phyloP scores from a whole-genome alignment of 176 grass and related monocot species.

The Echinochloa phyllopogon region DNA sequence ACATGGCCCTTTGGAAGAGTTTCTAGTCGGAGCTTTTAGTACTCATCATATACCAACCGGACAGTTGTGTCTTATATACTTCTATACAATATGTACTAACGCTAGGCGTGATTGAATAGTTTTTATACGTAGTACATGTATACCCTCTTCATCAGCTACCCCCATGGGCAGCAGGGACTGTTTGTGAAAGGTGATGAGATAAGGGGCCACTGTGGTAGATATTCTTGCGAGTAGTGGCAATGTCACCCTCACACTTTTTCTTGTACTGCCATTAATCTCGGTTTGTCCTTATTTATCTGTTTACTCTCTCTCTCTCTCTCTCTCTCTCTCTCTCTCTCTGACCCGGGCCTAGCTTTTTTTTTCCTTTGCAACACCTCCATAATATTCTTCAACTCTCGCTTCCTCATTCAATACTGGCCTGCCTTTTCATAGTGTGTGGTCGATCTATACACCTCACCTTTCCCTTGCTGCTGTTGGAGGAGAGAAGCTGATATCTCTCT shows the following conservation, averaged over 20 bases:
- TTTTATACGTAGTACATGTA: background rate
- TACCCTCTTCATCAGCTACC: background rate
- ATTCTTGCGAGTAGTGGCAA: slow-evolving; percentile 70
- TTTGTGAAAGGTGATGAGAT: slow-evolving; percentile 45
- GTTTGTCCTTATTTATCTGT: slow-evolving; percentile 72
- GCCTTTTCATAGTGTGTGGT: slow-evolving; percentile 53
- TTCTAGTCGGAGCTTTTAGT: background rate
- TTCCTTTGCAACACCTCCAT: slow-evolving; percentile 45
- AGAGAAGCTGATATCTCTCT: slow-evolving; percentile 34
- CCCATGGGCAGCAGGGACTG: slow-evolving; percentile 22
- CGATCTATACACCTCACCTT: slow-evolving; percentile 51
- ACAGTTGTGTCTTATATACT: background rate
- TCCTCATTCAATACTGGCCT: slow-evolving; percentile 44
- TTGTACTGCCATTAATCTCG: slow-evolving; percentile 69
- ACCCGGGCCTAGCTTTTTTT: background rate
- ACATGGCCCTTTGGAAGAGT: background rate
- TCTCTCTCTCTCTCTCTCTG: background rate
- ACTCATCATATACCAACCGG: background rate
- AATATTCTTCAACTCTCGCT: slow-evolving; percentile 59
- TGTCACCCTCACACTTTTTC: slow-evolving; percentile 71
- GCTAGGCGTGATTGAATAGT: background rate
- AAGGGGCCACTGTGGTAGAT: slow-evolving; percentile 58
- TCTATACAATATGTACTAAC: background rate
- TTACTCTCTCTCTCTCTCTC: slow-evolving; percentile 26
- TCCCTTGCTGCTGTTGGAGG: slow-evolving; percentile 51